phyloP scores from a whole-genome alignment of 768 basidiomycete species.

The Auriscalpium orientale region DNA sequence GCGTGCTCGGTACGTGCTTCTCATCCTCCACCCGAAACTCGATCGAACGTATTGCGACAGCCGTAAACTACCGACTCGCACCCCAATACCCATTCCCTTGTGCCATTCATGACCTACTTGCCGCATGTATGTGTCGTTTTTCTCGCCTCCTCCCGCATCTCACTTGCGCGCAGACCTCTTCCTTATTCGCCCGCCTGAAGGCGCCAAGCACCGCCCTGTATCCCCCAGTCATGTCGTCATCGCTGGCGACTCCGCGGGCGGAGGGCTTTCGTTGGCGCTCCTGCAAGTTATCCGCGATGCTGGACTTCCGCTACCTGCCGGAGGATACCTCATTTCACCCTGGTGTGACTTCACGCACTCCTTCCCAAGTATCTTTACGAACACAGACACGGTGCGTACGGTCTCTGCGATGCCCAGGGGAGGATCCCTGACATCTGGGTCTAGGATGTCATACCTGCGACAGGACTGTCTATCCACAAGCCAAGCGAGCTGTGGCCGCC shows the following conservation, averaged over 20 bases:
- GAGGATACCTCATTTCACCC: slow-evolving; percentile 84
- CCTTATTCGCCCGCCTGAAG: slow-evolving; percentile 80
- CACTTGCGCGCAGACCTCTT: slow-evolving; percentile 62
- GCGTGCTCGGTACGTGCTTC: slow-evolving; percentile 60
- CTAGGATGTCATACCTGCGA: slow-evolving; percentile 75
- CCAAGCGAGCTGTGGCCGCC: slow-evolving; percentile 76
- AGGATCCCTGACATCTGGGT: background rate
- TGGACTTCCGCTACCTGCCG: slow-evolving; percentile 76
- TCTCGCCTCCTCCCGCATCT: background rate
- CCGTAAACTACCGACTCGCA: slow-evolving; percentile 79
- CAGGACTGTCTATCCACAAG: slow-evolving; percentile 71
- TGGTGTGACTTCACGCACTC: slow-evolving; percentile 95
- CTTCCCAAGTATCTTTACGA: slow-evolving; percentile 80
- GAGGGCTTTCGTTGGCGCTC: slow-evolving; percentile 75
- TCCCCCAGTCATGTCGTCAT: slow-evolving; percentile 77
- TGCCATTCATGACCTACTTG: slow-evolving; percentile 80
- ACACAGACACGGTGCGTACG: slow-evolving; percentile 69
- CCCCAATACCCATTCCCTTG: slow-evolving; percentile 98
- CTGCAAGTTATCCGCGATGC: slow-evolving; percentile 84
- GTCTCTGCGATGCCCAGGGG: background rate
- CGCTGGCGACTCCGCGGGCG: slow-evolving; percentile 91
- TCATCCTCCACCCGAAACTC: background rate
- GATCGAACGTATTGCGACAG: slow-evolving; percentile 25
- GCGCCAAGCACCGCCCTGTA: slow-evolving; percentile 69
- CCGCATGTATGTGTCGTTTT: slow-evolving; percentile 58